phyloP scores from a whole-genome alignment of 352 stramenopile species.

The Pythium plurisporium region DNA sequence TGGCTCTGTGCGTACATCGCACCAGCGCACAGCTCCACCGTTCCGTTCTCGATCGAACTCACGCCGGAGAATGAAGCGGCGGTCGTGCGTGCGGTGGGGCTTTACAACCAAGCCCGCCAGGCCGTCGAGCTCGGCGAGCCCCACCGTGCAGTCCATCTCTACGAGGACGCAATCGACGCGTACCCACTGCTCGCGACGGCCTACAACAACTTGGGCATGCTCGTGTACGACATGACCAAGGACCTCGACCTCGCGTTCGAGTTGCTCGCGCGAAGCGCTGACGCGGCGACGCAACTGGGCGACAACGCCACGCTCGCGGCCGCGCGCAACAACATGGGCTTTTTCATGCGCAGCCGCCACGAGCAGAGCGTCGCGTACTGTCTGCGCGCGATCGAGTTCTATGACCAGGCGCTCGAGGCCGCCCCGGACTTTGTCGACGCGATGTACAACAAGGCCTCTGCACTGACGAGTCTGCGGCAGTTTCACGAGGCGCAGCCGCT shows the following conservation, averaged over 20 bases:
- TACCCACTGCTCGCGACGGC: constrained; percentile 45
- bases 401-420: constrained; percentile 42
- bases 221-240: constrained; percentile 29
- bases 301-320: constrained; percentile 37
- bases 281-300: constrained; percentile 25
- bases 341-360: constrained; percentile 31
- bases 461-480: constrained; percentile 36
- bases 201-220: constrained; percentile 81
- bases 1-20: not conserved
- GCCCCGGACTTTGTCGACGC: constrained; percentile 35
- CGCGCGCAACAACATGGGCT: constrained; percentile 77
- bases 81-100: not conserved
- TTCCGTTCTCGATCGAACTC: constrained; percentile 2
- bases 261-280: constrained; percentile 37
- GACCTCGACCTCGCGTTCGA: constrained; percentile 30
- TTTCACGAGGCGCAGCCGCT: constrained; percentile 34
- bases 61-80: constrained; percentile 14
- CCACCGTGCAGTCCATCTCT: constrained; percentile 27
- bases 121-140: constrained; percentile 7
- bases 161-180: constrained; percentile 39
- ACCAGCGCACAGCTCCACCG: not conserved
- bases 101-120: constrained; percentile 16
- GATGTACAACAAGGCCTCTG: constrained; percentile 72
- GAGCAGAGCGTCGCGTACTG: constrained; percentile 33
- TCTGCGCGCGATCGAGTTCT: constrained; percentile 53